Percentiles rank a stretch among this genome's conserved stretches.
phyloP scores from a whole-genome alignment of 2,329 filamentous ascomycete genomes.

The Venturia nashicola region DNA sequence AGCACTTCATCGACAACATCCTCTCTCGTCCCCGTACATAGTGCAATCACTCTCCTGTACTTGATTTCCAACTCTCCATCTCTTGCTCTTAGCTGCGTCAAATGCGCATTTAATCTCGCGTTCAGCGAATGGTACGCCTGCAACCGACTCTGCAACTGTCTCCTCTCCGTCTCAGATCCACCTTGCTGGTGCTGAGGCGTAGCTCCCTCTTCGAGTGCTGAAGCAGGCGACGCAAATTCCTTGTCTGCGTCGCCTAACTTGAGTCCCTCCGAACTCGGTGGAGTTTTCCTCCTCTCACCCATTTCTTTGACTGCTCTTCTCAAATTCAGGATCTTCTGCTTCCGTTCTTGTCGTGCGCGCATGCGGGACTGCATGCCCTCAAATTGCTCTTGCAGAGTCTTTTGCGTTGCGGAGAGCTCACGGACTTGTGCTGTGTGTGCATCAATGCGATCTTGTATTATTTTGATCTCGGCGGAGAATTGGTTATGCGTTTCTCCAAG shows the following conservation, averaged over 20 bases:
- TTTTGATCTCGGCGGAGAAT: slow-evolving; percentile 67
- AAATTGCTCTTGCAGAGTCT: slow-evolving; percentile 61
- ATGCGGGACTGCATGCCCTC: slow-evolving; percentile 57
- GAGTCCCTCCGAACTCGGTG: not conserved
- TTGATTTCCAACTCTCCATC: slow-evolving; percentile 77
- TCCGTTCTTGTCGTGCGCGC: slow-evolving; percentile 50
- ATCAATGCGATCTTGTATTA: slow-evolving; percentile 76
- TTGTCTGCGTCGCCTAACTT: slow-evolving; percentile 28
- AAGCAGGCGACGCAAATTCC: not conserved
- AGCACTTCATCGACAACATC: slow-evolving; percentile 69
- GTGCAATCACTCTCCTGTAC: slow-evolving; percentile 75
- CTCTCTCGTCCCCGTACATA: slow-evolving; percentile 74
- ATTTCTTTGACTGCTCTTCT: slow-evolving; percentile 62
- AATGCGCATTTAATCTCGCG: slow-evolving; percentile 51
- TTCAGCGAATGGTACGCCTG: slow-evolving; percentile 61
- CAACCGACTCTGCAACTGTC: slow-evolving; percentile 48
- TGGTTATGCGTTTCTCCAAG: slow-evolving; percentile 66
- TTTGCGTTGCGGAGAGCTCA: slow-evolving; percentile 65
- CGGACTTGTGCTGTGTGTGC: slow-evolving; percentile 69
- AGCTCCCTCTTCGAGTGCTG: not conserved
- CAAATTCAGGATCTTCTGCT: slow-evolving; percentile 66
- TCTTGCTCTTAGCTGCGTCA: slow-evolving; percentile 60
- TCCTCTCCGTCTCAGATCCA: not conserved
- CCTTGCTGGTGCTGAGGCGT: not conserved
- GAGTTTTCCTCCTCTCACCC: slow-evolving; percentile 29